These are phyloP conservation scores for Pistacia atlantica DNA, from an alignment of 345 rosid species.

Conservation along the genomic window DNA sequence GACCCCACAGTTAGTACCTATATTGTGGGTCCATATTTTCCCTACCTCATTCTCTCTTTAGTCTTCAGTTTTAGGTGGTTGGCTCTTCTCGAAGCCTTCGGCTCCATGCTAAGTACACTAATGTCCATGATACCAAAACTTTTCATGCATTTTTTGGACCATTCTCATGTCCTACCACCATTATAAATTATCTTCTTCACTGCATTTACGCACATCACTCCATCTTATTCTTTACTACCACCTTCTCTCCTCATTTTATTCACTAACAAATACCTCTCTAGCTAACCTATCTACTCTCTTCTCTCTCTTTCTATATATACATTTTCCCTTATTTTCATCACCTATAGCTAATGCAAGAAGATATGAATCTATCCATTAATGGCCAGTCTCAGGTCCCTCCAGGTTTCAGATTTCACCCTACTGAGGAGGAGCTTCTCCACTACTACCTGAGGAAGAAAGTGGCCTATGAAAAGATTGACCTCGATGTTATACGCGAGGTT, in stretches of 20 bases:
- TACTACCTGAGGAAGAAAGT: constrained; percentile 94
- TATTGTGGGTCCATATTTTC: constrained; percentile 29
- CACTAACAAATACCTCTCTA: too few relatives aligned
- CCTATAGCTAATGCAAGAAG: constrained; percentile 40
- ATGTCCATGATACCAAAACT: constrained; percentile 41
- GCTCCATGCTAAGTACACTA: constrained; percentile 48
- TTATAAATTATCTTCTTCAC: constrained; percentile 73
- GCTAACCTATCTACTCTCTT: not conserved
- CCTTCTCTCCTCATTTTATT: not conserved
- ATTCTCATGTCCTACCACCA: constrained; percentile 50
- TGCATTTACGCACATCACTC: constrained; percentile 51
- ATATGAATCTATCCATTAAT: constrained; percentile 81
- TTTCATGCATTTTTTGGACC: constrained; percentile 48
- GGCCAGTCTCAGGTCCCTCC: constrained; percentile 98
- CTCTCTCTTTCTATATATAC: constrained; percentile 1
- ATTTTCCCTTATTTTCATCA: not conserved
- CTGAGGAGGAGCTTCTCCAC: constrained; percentile 96
- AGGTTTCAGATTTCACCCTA: constrained; percentile 97
- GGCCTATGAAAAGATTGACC: constrained; percentile 79
- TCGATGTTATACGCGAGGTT: constrained; percentile 94
- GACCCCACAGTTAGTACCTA: constrained; percentile 19
- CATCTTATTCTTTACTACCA: not conserved
- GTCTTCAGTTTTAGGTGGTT: constrained; percentile 42
- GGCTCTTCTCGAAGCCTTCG: constrained; percentile 43
- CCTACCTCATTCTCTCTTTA: constrained; percentile 14